A percentile compares a stretch with the other conserved stretches of the same genome.
phyloP scores from a whole-genome alignment of 2,329 filamentous ascomycete genomes.

The Penicillium sp. region DNA sequence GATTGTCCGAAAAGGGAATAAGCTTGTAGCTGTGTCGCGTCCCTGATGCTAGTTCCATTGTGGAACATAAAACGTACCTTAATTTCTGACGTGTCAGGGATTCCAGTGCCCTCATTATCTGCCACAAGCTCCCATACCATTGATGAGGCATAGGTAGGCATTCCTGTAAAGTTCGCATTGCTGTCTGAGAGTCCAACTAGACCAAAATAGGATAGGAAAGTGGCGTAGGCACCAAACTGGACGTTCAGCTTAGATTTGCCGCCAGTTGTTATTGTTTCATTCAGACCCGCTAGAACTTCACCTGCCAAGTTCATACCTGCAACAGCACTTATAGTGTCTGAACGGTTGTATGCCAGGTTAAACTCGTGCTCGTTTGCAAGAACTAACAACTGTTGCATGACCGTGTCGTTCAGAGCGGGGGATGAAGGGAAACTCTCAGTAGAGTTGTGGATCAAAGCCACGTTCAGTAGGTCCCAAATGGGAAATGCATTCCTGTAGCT shows the following conservation, averaged over 20 bases:
- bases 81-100: slow-evolving; percentile 51
- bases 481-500: slow-evolving; percentile 64
- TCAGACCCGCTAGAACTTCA: slow-evolving; percentile 53
- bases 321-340: slow-evolving; percentile 45
- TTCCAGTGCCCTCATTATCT: slow-evolving; percentile 37
- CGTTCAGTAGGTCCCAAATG: slow-evolving; percentile 66
- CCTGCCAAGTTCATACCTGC: slow-evolving; percentile 68
- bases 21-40: slow-evolving; percentile 42
- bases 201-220: slow-evolving; percentile 64
- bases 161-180: slow-evolving; percentile 67
- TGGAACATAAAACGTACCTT: slow-evolving; percentile 63
- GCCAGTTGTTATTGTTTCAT: slow-evolving; percentile 39
- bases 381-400: slow-evolving; percentile 63
- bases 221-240: slow-evolving; percentile 63
- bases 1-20: slow-evolving; percentile 65
- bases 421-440: neutral
- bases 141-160: slow-evolving; percentile 77
- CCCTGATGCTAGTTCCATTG: slow-evolving; percentile 57
- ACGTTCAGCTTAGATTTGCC: slow-evolving; percentile 46
- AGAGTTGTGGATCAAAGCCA: slow-evolving; percentile 62
- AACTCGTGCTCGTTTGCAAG: slow-evolving; percentile 79
- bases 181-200: slow-evolving; percentile 53
- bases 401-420: neutral
- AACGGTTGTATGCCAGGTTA: slow-evolving; percentile 74
- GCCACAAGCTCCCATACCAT: slow-evolving; percentile 76